Base-by-base conservation (phyloP, 75 land plant species). In the Selaginella tamariscina region DNA sequence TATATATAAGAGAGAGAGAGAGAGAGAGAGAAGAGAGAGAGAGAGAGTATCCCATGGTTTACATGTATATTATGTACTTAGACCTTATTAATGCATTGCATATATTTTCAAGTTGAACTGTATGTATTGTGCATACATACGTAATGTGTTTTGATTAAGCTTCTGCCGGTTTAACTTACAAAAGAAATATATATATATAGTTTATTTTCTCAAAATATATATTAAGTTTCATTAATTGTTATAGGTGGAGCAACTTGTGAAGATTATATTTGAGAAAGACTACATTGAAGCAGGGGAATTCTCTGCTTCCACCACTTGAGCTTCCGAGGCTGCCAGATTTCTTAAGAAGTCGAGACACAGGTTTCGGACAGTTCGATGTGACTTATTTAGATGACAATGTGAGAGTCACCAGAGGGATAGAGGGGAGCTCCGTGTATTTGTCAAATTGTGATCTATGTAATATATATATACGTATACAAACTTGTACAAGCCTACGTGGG, bases 371-470 rank as follows among this genome's bases (percentile, higher is more conserved):
- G 32, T 89, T 89, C 68, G 87, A 86, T 31, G 85, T 87, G 24
- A 89, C 96, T 1, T 89, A 78, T 54, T 21, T 89, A 15, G 98
- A 93, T 65, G 29, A 66, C 2, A 84, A 93, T 65, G 73, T 80
- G 56, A 85, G 98, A 21, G 80, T 93, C 56, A 93, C 91, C 31
- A 71, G 98, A 39, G 98, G 27, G 98, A 93, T 66, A 81, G 88
- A 67, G 88, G 82, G n/a, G 98, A 93, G 74, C 91, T 89, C 2
- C 80, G 98, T 44, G 87, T 93, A 30, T 93, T 93, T 68, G 90
- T 93, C 1, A 80, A 39, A 15, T 15, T 39, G 11, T 39, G 49
- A 5, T 39, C 49, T 39, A 39, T 15, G 49, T 39, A 15, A 39
- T 39, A 39, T n/a, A n/a, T n/a, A n/a, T n/a, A n/a, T n/a, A n/a